phyloP scores from a whole-genome alignment of 2,329 filamentous ascomycete species.

The Alternaria angustiovoidea region DNA sequence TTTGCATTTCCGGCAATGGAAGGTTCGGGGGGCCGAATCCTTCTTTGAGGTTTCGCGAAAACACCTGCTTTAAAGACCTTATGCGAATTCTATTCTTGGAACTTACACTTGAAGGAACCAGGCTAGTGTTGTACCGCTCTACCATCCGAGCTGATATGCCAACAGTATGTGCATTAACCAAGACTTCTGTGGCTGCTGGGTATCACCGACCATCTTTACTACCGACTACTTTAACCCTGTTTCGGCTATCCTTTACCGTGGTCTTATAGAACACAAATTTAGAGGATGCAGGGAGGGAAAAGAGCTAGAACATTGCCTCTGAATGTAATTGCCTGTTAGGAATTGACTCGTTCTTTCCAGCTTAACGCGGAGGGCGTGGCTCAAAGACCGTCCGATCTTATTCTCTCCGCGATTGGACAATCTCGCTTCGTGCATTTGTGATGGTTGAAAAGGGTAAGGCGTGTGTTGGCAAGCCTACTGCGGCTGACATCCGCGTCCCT shows the following conservation, averaged over 20 bases:
- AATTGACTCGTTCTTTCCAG: not conserved
- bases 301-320: not conserved
- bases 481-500: constrained; percentile 10
- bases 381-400: not conserved
- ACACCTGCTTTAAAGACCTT: not conserved
- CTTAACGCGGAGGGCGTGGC: not conserved
- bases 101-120: not conserved
- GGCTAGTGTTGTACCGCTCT: not conserved
- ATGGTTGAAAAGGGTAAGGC: constrained; percentile 6
- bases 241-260: not conserved
- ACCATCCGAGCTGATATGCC: not conserved
- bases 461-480: constrained; percentile 5
- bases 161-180: not conserved
- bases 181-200: not conserved
- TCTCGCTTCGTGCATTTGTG: not conserved
- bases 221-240: not conserved
- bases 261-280: not conserved
- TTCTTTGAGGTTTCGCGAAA: not conserved
- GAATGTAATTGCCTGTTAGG: not conserved
- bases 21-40: too few species aligned
- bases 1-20: not conserved
- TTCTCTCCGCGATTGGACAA: not conserved
- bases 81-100: not conserved
- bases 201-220: not conserved
- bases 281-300: not conserved